Evolutionary conservation across 1,284 basidiomycete genomes (phyloP).

Genomic region (Phellinidium pouzarii): DNA sequence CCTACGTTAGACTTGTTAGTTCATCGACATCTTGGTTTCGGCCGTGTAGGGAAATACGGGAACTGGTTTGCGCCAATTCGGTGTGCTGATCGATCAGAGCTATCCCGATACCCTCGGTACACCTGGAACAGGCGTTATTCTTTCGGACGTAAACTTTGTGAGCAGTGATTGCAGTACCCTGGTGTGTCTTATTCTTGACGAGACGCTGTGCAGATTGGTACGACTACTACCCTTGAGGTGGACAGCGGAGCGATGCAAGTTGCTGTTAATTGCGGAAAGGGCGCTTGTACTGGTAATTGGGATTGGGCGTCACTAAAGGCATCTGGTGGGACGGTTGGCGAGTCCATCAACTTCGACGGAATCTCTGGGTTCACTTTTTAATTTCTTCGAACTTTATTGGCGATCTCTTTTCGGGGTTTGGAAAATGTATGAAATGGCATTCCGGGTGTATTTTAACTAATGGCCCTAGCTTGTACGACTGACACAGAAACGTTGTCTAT

Average conservation of each 20-base stretch:
- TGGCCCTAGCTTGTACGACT: too few species aligned
- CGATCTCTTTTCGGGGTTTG: neutral
- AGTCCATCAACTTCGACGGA: constrained; percentile 32
- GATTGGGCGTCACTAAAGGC: constrained; percentile 43
- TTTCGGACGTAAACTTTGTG: constrained; percentile 6
- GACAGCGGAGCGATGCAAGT: constrained; percentile 30
- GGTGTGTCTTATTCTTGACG: constrained; percentile 20
- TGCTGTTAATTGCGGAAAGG: constrained; percentile 40
- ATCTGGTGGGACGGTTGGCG: constrained; percentile 37
- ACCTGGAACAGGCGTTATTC: constrained; percentile 42
- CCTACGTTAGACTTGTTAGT: constrained; percentile 5
- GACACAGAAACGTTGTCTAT: too few species aligned
- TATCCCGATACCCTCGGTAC: constrained; percentile 39
- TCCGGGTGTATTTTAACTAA: neutral
- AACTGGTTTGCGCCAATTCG: constrained; percentile 33
- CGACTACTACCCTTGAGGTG: constrained; percentile 33
- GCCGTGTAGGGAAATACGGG: constrained; percentile 37
- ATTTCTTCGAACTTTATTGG: neutral
- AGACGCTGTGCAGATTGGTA: constrained; percentile 33
- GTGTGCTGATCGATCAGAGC: constrained; percentile 41
- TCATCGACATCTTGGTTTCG: constrained; percentile 12
- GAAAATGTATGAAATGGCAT: neutral
- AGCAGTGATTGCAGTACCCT: neutral
- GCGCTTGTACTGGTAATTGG: constrained; percentile 43
- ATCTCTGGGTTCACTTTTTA: constrained; percentile 30